phyloP scores from a whole-genome alignment of 352 stramenopile genomes.

The Phytophthora constricta region DNA sequence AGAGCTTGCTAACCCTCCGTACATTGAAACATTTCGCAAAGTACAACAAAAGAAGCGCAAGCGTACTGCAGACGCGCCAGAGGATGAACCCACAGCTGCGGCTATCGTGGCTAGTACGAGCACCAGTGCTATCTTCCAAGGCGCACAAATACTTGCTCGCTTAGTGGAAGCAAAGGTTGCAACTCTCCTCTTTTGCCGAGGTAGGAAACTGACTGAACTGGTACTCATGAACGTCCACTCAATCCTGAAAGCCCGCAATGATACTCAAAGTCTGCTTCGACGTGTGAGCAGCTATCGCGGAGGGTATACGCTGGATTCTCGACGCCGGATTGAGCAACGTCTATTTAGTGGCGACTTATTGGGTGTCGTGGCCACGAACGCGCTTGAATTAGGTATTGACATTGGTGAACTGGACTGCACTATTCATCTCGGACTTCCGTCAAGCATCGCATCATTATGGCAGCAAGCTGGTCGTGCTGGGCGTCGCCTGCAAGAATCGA shows the following conservation, averaged over 20 bases:
- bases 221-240: conserved; percentile 89
- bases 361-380: conserved; percentile 96
- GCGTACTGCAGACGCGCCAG: neutral
- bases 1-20: neutral
- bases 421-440: conserved; percentile 96
- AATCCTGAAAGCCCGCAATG: conserved; percentile 53
- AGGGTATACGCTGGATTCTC: conserved; percentile 93
- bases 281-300: conserved; percentile 95
- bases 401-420: conserved; percentile 95
- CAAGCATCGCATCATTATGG: conserved; percentile 93
- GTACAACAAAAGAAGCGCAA: conserved; percentile 25
- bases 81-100: conserved; percentile 9
- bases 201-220: conserved; percentile 94
- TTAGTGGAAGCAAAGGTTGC: conserved; percentile 91
- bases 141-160: conserved; percentile 90
- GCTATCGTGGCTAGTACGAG: conserved; percentile 19
- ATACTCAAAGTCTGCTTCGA: conserved; percentile 35
- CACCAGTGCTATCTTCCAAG: conserved; percentile 89
- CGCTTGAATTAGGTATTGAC: conserved; percentile 98
- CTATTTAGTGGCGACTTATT: conserved; percentile 96
- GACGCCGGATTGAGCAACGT: conserved; percentile 94
- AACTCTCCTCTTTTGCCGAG: conserved; percentile 96
- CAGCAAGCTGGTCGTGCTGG: conserved; percentile 97
- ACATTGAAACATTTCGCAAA: too few species aligned
- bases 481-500: conserved; percentile 69